phyloP scores from a whole-genome alignment of 305 asterid genomes.

The Plantago rigida region DNA sequence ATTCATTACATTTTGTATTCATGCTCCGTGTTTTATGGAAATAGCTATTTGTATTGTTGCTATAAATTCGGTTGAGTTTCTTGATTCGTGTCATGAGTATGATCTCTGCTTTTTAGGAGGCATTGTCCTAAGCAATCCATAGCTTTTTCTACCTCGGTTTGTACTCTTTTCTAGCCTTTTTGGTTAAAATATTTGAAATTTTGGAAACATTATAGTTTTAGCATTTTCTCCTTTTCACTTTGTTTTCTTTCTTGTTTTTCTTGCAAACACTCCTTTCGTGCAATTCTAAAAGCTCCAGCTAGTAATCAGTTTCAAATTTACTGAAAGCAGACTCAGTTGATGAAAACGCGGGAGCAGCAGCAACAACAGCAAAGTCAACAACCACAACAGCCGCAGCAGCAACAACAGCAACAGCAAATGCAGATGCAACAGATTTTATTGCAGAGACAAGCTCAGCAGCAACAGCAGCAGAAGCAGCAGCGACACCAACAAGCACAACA shows the following conservation, averaged over 20 bases:
- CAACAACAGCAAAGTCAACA: slow-evolving; percentile 49
- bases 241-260: too few relatives aligned
- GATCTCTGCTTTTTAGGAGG: background rate
- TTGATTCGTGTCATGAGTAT: background rate
- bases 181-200: too few relatives aligned
- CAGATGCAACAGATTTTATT: slow-evolving; percentile 61
- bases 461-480: slow-evolving; percentile 47
- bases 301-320: slow-evolving; percentile 12
- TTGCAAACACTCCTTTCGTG: too few relatives aligned
- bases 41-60: background rate
- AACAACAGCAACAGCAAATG: slow-evolving; percentile 47
- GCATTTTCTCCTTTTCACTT: too few relatives aligned
- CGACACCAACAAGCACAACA: slow-evolving; percentile 44
- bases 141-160: background rate
- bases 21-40: background rate
- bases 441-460: slow-evolving; percentile 75
- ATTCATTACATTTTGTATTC: background rate
- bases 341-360: slow-evolving; percentile 94
- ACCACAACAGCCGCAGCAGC: slow-evolving; percentile 38
- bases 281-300: background rate
- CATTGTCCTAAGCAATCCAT: background rate
- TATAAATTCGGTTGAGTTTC: background rate
- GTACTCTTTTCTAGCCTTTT: background rate
- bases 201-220: background rate
- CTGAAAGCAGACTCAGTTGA: slow-evolving; percentile 65